Conservation (phyloP, 805 yeast genomes). For the Saccharomycopsis sp. region DNA sequence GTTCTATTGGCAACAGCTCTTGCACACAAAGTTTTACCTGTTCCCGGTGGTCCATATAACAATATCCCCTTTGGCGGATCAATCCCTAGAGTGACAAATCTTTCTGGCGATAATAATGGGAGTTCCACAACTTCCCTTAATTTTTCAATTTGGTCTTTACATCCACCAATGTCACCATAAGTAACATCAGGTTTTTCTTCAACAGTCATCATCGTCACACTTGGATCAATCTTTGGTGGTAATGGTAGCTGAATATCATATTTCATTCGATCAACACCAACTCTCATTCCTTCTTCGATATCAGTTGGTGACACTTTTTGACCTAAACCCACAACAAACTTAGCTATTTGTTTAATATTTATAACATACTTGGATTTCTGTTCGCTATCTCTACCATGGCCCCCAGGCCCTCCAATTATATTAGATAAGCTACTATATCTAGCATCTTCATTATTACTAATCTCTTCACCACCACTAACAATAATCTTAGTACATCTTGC, state of each 20-base stretch:
- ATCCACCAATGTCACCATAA: conserved; percentile 96
- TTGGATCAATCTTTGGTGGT: conserved; percentile 96
- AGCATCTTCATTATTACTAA: conserved; percentile 25
- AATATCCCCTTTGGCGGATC: conserved; percentile 99
- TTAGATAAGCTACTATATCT: conserved; percentile 23
- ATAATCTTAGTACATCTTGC: conserved; percentile 98
- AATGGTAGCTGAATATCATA: conserved; percentile 95
- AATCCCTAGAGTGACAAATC: conserved; percentile 93
- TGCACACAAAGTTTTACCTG: conserved; percentile 97
- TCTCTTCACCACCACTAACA: conserved; percentile 42
- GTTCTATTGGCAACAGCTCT: conserved; percentile 99
- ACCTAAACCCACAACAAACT: conserved; percentile 93
- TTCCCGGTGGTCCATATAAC: conserved; percentile 97
- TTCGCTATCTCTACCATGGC: conserved; percentile 1
- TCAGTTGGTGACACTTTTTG: conserved; percentile 97
- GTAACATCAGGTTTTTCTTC: conserved; percentile 99
- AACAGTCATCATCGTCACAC: conserved; percentile 99
- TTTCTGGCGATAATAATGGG: conserved; percentile 89
- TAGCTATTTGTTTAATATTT: conserved; percentile 96
- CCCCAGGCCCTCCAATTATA: conserved; percentile 1
- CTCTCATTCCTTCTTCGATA: conserved; percentile 99
- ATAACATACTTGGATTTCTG: conserved; percentile 90
- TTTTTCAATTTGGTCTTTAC: conserved; percentile 97
- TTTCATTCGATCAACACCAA: conserved; percentile 96
- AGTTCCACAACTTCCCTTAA: conserved; percentile 93